Base-by-base conservation (phyloP, 139 green algal genomes). In the Haematococcus lacustris region DNA sequence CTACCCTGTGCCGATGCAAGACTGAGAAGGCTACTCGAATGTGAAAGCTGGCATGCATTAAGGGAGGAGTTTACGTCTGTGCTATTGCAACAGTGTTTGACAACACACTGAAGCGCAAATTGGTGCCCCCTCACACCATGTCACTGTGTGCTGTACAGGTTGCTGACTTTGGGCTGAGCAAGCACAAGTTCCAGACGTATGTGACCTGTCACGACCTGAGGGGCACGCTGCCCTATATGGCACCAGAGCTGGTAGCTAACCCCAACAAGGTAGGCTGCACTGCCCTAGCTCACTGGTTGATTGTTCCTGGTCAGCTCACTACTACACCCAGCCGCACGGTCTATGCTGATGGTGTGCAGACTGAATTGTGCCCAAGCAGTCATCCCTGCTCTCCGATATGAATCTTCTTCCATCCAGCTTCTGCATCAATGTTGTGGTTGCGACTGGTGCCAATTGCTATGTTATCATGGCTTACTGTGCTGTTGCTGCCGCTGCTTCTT, bases 121-220 rank as follows among this genome's bases (percentile, higher is more conserved):
- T n/a, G n/a, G n/a, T n/a, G n/a, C n/a, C n/a, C n/a, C n/a, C n/a
- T n/a, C n/a, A n/a, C n/a, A n/a, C n/a, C n/a, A n/a, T n/a, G n/a
- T n/a, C n/a, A n/a, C 43, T 53, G 43, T 17, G 9, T 9, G 35
- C 71, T 3, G 73, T 83, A 64, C 79, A 83, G 78, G 71, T 77
- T 34, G 91, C 90, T 39, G 91, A 96, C 77, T 96, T 96, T 82
- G 91, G 91, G 21, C 83, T 96, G 59, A 83, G 73, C 78, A 91
- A 93, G 82, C 85, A 93, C 73, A 93, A 93, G 85, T 82, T 88
- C 66, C 85, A 86, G 69, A 88, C 65, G 51, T 76, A 80, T 74
- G 74, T 91, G 65, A 87, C 53, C 53, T 87, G 85, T 60, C 73
- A 79, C n/a, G 85, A 87, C 68, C 80, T 87, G 53, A 72, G 83